Conservation (phyloP, 2,329 filamentous ascomycete genomes). For the Alternaria dauci region DNA sequence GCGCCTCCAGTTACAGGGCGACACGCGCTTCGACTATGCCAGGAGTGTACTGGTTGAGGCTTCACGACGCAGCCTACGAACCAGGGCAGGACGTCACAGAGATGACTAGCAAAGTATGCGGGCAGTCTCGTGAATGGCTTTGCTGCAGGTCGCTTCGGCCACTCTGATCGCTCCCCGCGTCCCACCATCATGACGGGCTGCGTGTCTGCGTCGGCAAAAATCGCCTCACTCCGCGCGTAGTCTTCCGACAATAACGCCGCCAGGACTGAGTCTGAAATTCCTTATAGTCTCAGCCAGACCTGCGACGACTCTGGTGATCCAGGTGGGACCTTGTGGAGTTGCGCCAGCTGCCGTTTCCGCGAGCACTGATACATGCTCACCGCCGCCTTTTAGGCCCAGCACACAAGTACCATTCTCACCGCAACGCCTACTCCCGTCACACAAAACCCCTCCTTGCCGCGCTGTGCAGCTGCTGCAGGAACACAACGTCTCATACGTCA, state of each 20-base stretch:
- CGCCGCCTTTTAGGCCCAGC: conserved; percentile 37
- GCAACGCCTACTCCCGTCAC: conserved; percentile 23
- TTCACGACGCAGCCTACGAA: conserved; percentile 33
- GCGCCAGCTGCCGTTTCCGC: conserved; percentile 32
- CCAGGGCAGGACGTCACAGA: conserved; percentile 42
- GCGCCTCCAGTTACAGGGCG: conserved; percentile 41
- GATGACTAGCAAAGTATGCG: conserved; percentile 36
- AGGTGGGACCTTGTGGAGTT: conserved; percentile 37
- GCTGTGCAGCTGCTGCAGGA: conserved; percentile 35
- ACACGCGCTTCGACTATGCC: conserved; percentile 38
- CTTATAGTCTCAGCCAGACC: conserved; percentile 17
- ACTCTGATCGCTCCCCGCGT: conserved; percentile 20
- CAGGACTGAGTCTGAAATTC: conserved; percentile 2
- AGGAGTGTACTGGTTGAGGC: conserved; percentile 31
- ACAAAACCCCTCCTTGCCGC: conserved; percentile 31
- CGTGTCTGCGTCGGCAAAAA: conserved; percentile 19
- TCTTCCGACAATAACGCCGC: conserved; percentile 15
- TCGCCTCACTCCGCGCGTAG: conserved; percentile 39
- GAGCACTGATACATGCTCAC: conserved; percentile 43
- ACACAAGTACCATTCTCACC: conserved; percentile 28
- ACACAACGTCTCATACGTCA: conserved; percentile 22
- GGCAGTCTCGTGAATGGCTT: conserved; percentile 38
- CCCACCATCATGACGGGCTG: conserved; percentile 35
- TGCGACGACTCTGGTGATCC: conserved; percentile 19
- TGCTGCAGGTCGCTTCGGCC: conserved; percentile 25